Conservation (phyloP, 371 early-diverging fungal genomes). For the Mucor velutinosus region DNA sequence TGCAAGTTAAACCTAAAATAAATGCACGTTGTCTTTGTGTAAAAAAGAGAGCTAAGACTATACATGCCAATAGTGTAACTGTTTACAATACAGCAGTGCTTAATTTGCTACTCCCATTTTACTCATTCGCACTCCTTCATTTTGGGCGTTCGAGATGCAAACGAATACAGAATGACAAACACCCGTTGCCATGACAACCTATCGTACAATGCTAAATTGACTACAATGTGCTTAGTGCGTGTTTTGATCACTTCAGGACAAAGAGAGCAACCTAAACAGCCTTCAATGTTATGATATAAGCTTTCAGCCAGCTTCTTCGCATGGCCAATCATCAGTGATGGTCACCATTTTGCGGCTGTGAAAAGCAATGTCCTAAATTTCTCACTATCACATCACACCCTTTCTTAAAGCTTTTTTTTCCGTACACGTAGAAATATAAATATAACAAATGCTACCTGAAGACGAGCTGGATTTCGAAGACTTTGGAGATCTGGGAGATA, state of each 20-base stretch:
- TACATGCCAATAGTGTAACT: background rate
- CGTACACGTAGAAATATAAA: background rate
- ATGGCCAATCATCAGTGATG: too few relatives aligned
- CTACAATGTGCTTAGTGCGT: too few relatives aligned
- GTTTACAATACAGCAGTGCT: background rate
- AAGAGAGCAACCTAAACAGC: too few relatives aligned
- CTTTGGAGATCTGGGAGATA: constrained; percentile 19
- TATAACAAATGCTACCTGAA: constrained; percentile 14
- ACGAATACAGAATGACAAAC: background rate
- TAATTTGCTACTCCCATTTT: background rate
- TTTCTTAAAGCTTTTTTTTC: background rate
- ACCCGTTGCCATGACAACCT: background rate
- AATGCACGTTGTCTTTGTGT: background rate
- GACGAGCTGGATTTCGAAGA: constrained; percentile 26
- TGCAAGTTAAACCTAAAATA: background rate
- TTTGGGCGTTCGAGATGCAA: background rate
- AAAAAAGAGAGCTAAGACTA: background rate
- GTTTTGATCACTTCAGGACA: too few relatives aligned
- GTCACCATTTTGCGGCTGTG: background rate
- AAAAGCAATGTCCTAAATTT: background rate
- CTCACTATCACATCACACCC: background rate
- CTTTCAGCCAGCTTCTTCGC: too few relatives aligned
- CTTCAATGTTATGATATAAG: too few relatives aligned
- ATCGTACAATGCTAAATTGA: background rate
- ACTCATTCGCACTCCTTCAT: constrained; percentile 1